Percentiles rank a stretch among this genome's conserved stretches.
Evolutionary conservation across 2,329 filamentous ascomycete species (phyloP).

Genomic region (Colletotrichum sp.): DNA sequence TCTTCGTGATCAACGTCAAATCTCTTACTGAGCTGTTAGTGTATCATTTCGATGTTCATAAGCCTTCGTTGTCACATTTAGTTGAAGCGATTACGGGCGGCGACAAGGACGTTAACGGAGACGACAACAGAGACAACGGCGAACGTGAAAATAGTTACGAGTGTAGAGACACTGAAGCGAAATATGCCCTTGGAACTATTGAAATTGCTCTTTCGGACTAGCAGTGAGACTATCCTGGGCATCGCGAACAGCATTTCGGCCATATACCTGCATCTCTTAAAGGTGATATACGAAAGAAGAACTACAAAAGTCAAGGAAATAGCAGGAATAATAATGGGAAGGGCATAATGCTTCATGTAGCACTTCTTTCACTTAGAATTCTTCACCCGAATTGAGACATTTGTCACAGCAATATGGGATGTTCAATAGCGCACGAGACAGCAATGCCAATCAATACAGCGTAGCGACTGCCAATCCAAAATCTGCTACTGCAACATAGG

Average conservation of each 20-base stretch:
- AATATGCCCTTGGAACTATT: too few species aligned
- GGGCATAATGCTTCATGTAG: accelerated
- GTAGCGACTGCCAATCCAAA: not conserved
- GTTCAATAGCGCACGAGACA: not conserved
- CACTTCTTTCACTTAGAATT: not conserved
- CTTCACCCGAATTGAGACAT: accelerated
- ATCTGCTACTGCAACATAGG: not conserved
- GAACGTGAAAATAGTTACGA: accelerated
- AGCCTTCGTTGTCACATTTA: not conserved
- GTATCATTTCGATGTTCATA: accelerated
- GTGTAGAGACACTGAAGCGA: too few species aligned
- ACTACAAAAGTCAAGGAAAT: accelerated
- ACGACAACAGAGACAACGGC: not conserved
- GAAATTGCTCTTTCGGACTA: accelerated
- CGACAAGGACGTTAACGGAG: not conserved
- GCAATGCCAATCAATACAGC: not conserved
- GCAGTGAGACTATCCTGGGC: not conserved
- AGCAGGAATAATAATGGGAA: accelerated
- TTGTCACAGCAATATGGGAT: not conserved
- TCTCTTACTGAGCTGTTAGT: accelerated
- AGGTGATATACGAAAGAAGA: not conserved
- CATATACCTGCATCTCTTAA: accelerated
- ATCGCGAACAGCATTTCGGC: not conserved
- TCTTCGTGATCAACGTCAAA: accelerated
- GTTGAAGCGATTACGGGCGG: accelerated